These are phyloP conservation scores for Mitragyna speciosa DNA, from an alignment of 257 asterid genomes.

Conservation along the genomic window DNA sequence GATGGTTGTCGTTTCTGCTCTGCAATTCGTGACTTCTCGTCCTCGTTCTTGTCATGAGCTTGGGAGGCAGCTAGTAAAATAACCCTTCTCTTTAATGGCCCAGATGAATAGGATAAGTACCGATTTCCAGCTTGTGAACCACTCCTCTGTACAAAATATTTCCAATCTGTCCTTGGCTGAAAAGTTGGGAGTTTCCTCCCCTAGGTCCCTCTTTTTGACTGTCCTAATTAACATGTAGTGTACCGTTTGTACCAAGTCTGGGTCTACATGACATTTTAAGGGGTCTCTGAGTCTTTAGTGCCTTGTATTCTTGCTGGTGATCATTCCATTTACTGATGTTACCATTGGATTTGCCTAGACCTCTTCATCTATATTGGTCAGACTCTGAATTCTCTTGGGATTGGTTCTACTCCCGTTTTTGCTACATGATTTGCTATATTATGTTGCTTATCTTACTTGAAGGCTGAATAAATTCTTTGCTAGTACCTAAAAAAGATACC, in stretches of 20 bases:
- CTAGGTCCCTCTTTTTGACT: neutral
- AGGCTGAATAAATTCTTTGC: no score
- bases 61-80: conserved; percentile 14
- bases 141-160: neutral
- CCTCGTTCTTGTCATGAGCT: conserved; percentile 4
- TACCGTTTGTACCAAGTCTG: neutral
- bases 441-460: no score
- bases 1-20: conserved; percentile 26
- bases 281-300: neutral
- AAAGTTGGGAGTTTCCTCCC: neutral
- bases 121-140: neutral
- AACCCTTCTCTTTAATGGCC: neutral
- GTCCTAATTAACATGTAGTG: neutral
- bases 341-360: neutral
- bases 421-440: no score
- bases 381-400: neutral
- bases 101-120: neutral
- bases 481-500: no score
- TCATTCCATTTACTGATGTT: neutral
- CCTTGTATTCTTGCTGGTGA: neutral
- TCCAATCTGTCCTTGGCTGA: neutral
- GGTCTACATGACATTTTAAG: neutral
- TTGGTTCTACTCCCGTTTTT: neutral
- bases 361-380: neutral
- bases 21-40: conserved; percentile 11